These are phyloP conservation scores for Fallopia convolvulus DNA, from an alignment of 148 eudicot genomes.

Conservation along the genomic window DNA sequence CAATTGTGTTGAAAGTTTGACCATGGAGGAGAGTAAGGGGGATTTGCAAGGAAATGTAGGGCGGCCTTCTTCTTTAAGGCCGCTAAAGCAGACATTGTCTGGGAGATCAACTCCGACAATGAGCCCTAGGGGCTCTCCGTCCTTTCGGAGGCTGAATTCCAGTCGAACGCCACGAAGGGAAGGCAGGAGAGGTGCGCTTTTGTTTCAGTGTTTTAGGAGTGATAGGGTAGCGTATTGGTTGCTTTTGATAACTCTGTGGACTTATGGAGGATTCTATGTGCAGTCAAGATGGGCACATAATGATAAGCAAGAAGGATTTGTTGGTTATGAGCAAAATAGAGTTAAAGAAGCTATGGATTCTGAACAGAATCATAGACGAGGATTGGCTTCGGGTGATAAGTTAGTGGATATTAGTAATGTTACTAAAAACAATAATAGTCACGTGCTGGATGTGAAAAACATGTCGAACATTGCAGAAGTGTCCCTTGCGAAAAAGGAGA, in stretches of 20 bases:
- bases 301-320: slow-evolving; percentile 54
- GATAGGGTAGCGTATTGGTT: slow-evolving; percentile 79
- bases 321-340: slow-evolving; percentile 46
- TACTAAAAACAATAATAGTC: slow-evolving; percentile 10
- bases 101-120: slow-evolving; percentile 79
- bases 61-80: slow-evolving; percentile 44
- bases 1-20: neutral
- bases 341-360: slow-evolving; percentile 22
- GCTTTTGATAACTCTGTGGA: slow-evolving; percentile 93
- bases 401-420: slow-evolving; percentile 18
- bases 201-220: slow-evolving; percentile 59
- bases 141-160: slow-evolving; percentile 60
- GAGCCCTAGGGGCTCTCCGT: slow-evolving; percentile 78
- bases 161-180: slow-evolving; percentile 72
- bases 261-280: slow-evolving; percentile 86
- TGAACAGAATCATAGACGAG: slow-evolving; percentile 25
- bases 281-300: slow-evolving; percentile 98
- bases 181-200: slow-evolving; percentile 29
- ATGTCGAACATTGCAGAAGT: slow-evolving; percentile 19
- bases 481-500: slow-evolving; percentile 24
- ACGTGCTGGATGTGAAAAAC: slow-evolving; percentile 17
- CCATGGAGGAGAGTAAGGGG: slow-evolving; percentile 42
- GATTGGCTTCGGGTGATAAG: slow-evolving; percentile 31
- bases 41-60: slow-evolving; percentile 43
- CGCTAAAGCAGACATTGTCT: slow-evolving; percentile 58